Conservation (phyloP, 225 moss, liverwort and hornwort species). For the Marchantia polymorpha region DNA sequence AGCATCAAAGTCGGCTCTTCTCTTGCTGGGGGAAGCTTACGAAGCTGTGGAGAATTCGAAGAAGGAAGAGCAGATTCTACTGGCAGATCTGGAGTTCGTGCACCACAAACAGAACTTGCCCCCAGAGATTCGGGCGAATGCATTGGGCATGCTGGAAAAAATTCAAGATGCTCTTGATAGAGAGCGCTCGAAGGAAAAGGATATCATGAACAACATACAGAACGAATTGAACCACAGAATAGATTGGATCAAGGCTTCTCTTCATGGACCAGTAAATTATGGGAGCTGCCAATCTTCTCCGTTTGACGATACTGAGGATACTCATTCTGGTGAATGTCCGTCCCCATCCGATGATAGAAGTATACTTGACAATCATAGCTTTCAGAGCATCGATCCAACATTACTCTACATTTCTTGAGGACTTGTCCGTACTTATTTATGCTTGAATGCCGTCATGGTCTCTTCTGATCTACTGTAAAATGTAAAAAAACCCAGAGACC, state of each 20-base stretch:
- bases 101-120: background rate
- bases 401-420: background rate
- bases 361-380: background rate
- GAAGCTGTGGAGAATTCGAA: constrained; percentile 8
- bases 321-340: background rate
- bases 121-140: constrained; percentile 3
- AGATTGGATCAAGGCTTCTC: constrained; percentile 3
- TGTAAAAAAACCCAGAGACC: no score
- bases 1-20: constrained; percentile 4
- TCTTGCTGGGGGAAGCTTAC: background rate
- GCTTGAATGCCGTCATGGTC: no score
- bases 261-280: background rate
- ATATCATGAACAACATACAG: constrained; percentile 2
- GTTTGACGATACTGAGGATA: background rate
- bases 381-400: background rate
- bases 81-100: constrained; percentile 14
- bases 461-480: no score
- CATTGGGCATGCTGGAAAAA: constrained; percentile 6
- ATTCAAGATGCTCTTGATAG: background rate
- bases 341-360: background rate
- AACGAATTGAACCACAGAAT: background rate
- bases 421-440: background rate
- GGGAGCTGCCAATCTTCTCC: background rate
- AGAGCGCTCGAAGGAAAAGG: constrained; percentile 1
- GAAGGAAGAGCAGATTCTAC: constrained; percentile 3